Conservation (phyloP, 192 early-diverging fungal species). For the Backusella psychrophila region DNA sequence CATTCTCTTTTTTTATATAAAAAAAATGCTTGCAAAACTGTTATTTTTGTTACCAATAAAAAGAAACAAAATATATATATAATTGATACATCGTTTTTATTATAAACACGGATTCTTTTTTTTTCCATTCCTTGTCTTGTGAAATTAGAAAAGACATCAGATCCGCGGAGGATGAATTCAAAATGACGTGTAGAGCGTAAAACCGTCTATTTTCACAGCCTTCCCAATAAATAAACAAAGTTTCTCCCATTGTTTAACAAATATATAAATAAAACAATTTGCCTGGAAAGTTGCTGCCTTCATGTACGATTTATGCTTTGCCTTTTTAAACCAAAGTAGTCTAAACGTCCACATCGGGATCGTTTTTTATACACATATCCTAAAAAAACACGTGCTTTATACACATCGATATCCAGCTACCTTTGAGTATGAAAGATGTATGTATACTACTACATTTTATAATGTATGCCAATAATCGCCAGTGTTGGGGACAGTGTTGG, state of each 20-base stretch:
- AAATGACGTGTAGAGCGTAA: conserved; percentile 1
- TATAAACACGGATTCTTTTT: background rate
- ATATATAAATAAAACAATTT: background rate
- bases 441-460: too few relatives aligned
- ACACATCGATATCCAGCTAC: too few relatives aligned
- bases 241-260: background rate
- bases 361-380: too few relatives aligned
- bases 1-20: conserved; percentile 6
- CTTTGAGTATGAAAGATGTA: too few relatives aligned
- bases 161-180: background rate
- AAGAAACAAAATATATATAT: background rate
- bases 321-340: too few relatives aligned
- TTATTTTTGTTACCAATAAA: conserved; percentile 3
- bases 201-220: background rate
- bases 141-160: background rate
- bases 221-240: background rate
- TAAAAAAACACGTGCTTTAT: too few relatives aligned
- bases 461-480: too few relatives aligned
- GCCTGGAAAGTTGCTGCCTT: conserved; percentile 47
- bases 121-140: background rate
- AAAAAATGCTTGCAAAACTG: conserved; percentile 6
- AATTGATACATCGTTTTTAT: background rate
- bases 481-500: too few relatives aligned
- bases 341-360: too few relatives aligned
- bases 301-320: conserved; percentile 23